A percentile compares a stretch with the other conserved stretches of the same genome.
phyloP scores from a whole-genome alignment of 805 yeast genomes.

The Kluyveromyces starmeri region DNA sequence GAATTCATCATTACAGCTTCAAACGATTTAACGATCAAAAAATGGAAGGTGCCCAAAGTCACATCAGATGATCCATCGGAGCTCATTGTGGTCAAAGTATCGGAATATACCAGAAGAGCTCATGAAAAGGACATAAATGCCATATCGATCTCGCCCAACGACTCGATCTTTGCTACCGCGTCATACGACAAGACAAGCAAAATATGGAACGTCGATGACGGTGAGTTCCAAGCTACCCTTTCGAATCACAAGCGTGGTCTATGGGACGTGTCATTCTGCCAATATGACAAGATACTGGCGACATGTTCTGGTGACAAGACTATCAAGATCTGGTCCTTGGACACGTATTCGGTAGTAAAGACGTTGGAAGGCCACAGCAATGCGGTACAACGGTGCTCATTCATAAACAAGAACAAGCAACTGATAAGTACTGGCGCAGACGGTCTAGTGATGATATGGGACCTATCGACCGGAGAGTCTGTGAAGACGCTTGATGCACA shows the following conservation, averaged over 20 bases:
- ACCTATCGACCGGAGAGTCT: constrained; percentile 64
- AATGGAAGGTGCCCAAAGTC: constrained; percentile 66
- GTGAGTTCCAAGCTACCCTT: constrained; percentile 77
- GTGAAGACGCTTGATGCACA: constrained; percentile 85
- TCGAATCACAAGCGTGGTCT: constrained; percentile 91
- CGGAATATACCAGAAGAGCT: constrained; percentile 88
- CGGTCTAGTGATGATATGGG: constrained; percentile 91
- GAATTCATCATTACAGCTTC: constrained; percentile 73
- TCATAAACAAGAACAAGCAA: constrained; percentile 59
- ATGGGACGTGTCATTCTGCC: constrained; percentile 83
- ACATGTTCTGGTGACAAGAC: constrained; percentile 94
- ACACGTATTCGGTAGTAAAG: constrained; percentile 61
- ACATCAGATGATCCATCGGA: constrained; percentile 13
- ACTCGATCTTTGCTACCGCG: constrained; percentile 82
- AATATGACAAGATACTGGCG: constrained; percentile 63
- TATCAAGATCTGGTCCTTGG: constrained; percentile 78
- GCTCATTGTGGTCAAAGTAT: constrained; percentile 38
- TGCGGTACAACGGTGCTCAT: constrained; percentile 76
- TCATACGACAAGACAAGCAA: constrained; percentile 90
- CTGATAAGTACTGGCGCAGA: constrained; percentile 80
- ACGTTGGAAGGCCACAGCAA: constrained; percentile 94
- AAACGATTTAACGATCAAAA: constrained; percentile 74
- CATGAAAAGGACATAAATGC: constrained; percentile 95
- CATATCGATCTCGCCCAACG: constrained; percentile 84
- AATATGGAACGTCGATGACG: constrained; percentile 77